A percentile compares a stretch with the other conserved stretches of the same genome.
These are phyloP conservation scores for Usnea hakonensis DNA, from an alignment of 495 filamentous ascomycete genomes.

Conservation along the genomic window DNA sequence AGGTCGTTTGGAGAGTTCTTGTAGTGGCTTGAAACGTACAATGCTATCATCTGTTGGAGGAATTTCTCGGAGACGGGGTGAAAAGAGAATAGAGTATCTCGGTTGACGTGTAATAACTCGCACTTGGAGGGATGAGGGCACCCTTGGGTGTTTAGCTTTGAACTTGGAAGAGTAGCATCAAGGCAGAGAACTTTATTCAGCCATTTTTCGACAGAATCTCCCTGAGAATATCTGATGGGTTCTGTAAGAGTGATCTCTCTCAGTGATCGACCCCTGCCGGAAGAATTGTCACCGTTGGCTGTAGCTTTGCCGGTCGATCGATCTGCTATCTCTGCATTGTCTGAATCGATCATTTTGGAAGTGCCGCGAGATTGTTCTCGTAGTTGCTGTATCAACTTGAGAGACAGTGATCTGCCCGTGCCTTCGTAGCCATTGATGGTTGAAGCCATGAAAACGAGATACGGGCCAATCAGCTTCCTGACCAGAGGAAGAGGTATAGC, in stretches of 20 bases:
- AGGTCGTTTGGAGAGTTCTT: slow-evolving; percentile 98
- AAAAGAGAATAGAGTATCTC: slow-evolving; percentile 96
- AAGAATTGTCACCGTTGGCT: slow-evolving; percentile 52
- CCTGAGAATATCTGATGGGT: slow-evolving; percentile 89
- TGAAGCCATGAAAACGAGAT: slow-evolving; percentile 98
- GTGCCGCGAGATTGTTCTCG: slow-evolving; percentile 76
- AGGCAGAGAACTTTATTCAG: slow-evolving; percentile 90
- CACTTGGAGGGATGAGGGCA: slow-evolving; percentile 87
- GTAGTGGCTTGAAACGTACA: slow-evolving; percentile 97
- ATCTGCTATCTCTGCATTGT: slow-evolving; percentile 62
- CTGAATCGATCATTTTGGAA: slow-evolving; percentile 39
- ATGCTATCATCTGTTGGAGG: slow-evolving; percentile 93
- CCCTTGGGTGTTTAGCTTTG: slow-evolving; percentile 65
- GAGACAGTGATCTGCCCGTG: slow-evolving; percentile 85
- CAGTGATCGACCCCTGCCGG: slow-evolving; percentile 66
- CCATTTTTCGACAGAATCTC: slow-evolving; percentile 92
- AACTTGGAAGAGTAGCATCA: slow-evolving; percentile 77
- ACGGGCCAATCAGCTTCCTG: slow-evolving; percentile 92
- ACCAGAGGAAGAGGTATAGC: slow-evolving; percentile 93
- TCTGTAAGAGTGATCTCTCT: slow-evolving; percentile 87
- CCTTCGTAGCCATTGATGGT: slow-evolving; percentile 99
- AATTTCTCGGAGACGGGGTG: slow-evolving; percentile 97
- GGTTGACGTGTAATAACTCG: slow-evolving; percentile 86
- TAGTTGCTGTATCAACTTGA: slow-evolving; percentile 96
- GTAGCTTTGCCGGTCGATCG: slow-evolving; percentile 60